Percentiles rank a stretch among this genome's conserved stretches.
Evolutionary conservation across 352 stramenopile species (phyloP).

Genomic region (Phytophthora ramorum): DNA sequence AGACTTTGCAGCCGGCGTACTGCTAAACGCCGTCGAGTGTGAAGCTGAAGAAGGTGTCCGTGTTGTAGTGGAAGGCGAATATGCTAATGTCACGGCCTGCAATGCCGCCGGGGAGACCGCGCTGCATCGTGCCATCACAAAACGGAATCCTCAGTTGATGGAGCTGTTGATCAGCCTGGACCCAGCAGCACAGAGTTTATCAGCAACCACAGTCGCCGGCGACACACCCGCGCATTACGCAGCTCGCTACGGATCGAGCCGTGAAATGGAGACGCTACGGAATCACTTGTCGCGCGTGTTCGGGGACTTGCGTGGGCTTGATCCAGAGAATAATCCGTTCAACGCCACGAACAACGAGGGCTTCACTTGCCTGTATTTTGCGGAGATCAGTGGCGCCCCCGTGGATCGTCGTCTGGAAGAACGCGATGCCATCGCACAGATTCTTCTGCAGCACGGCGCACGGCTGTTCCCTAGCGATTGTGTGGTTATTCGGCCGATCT

Average conservation of each 20-base stretch:
- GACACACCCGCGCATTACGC: constrained; percentile 20
- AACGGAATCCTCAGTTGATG: too few relatives aligned
- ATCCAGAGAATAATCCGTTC: constrained; percentile 10
- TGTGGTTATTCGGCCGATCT: constrained; percentile 1
- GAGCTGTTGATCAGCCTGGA: constrained; percentile 16
- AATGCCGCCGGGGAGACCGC: too few relatives aligned
- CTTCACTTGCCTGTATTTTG: constrained; percentile 11
- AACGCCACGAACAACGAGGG: constrained; percentile 8
- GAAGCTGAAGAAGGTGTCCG: too few relatives aligned
- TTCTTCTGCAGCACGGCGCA: constrained; percentile 25
- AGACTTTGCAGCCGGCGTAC: too few relatives aligned
- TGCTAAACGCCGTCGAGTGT: too few relatives aligned
- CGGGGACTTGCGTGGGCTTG: constrained; percentile 12
- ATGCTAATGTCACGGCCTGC: too few relatives aligned
- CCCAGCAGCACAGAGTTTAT: constrained; percentile 2
- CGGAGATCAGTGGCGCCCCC: background rate
- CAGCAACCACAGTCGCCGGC: background rate
- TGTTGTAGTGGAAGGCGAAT: too few relatives aligned
- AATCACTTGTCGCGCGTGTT: background rate
- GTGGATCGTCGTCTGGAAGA: background rate
- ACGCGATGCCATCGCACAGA: constrained; percentile 5
- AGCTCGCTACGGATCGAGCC: constrained; percentile 16
- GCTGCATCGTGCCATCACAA: too few relatives aligned
- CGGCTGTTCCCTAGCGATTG: constrained; percentile 11
- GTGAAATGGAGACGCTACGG: constrained; percentile 14